A percentile compares a stretch with the other conserved stretches of the same genome.
Conservation (phyloP, 768 basidiomycete genomes). For the Pulveroboletus sp. region DNA sequence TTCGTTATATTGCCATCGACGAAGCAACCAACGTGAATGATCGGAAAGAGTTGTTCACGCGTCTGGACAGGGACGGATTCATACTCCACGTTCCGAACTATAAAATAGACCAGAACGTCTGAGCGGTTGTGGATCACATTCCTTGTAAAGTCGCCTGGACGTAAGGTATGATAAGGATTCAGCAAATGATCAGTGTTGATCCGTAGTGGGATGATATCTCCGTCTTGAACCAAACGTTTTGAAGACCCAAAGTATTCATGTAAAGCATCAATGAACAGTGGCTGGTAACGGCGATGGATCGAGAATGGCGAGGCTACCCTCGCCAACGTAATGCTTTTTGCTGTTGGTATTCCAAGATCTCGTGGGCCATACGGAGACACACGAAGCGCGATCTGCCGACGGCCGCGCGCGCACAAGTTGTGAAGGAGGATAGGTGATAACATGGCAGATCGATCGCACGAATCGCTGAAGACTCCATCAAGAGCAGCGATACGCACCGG, state of each 20-base stretch:
- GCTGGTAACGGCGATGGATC: constrained; percentile 59
- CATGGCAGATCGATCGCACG: constrained; percentile 33
- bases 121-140: neutral
- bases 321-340: constrained; percentile 66
- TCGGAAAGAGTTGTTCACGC: constrained; percentile 45
- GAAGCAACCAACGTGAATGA: constrained; percentile 81
- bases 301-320: constrained; percentile 76
- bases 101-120: constrained; percentile 65
- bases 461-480: constrained; percentile 37
- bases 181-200: constrained; percentile 49
- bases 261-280: constrained; percentile 54
- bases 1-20: constrained; percentile 70
- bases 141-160: constrained; percentile 3
- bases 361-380: constrained; percentile 59
- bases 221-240: constrained; percentile 60
- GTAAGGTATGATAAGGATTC: constrained; percentile 12
- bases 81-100: constrained; percentile 72
- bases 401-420: constrained; percentile 40
- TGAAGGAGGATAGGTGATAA: constrained; percentile 48
- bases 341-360: constrained; percentile 60
- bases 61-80: constrained; percentile 42
- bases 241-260: constrained; percentile 54
- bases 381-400: constrained; percentile 35
- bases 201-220: constrained; percentile 65
- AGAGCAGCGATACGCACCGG: constrained; percentile 55